Conservation (phyloP, 2,329 filamentous ascomycete genomes). For the Rhexocercosporidium sp. region DNA sequence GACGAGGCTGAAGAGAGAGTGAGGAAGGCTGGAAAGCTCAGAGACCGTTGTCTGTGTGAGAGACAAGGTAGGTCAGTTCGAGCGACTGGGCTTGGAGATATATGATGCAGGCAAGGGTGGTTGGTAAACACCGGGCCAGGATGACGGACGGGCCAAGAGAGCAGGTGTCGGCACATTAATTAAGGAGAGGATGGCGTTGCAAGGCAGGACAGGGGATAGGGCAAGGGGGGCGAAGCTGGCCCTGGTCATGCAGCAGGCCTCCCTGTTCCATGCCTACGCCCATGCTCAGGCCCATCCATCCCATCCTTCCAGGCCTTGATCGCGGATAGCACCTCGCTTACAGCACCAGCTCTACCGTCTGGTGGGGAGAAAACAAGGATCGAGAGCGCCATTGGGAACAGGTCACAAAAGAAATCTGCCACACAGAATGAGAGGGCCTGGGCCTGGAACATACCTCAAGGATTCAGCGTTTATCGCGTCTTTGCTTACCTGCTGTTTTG, state of each 20-base stretch:
- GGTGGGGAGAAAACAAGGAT: constrained; percentile 36
- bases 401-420: constrained; percentile 24
- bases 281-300: background rate
- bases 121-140: constrained; percentile 35
- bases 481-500: background rate
- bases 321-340: constrained; percentile 37
- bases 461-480: constrained; percentile 25
- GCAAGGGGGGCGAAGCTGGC: constrained; percentile 29
- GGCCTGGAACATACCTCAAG: constrained; percentile 32
- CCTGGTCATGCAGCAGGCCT: constrained; percentile 37
- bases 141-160: constrained; percentile 18
- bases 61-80: constrained; percentile 37
- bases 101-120: constrained; percentile 42
- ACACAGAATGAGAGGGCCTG: constrained; percentile 25
- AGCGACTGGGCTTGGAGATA: constrained; percentile 37
- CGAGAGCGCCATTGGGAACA: constrained; percentile 27
- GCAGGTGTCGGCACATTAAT: constrained; percentile 39
- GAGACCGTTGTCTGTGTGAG: constrained; percentile 36
- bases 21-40: constrained; percentile 25
- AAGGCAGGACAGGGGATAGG: constrained; percentile 30
- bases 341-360: constrained; percentile 11
- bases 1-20: constrained; percentile 32
- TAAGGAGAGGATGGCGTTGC: constrained; percentile 36
- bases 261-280: background rate
- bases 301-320: constrained; percentile 29